These are phyloP conservation scores for Mimosa pudica DNA, from an alignment of 306 rosid species.

Conservation along the genomic window DNA sequence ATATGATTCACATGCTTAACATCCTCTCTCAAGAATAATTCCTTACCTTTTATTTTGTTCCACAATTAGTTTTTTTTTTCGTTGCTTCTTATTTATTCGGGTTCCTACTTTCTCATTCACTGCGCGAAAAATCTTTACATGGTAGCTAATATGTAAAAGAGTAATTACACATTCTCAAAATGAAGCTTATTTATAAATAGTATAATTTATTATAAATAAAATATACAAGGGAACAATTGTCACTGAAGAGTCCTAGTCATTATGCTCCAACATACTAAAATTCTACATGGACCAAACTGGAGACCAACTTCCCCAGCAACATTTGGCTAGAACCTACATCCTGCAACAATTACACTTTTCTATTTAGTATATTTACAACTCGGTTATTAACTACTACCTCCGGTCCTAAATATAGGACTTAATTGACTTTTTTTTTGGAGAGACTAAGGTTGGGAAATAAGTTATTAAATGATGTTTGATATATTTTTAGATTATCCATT, in stretches of 20 bases:
- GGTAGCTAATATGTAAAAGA: not conserved
- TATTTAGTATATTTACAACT: not conserved
- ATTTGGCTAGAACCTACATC: slow-evolving; percentile 24
- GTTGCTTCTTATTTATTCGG: not conserved
- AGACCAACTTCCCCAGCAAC: not conserved
- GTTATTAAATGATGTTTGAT: too few relatives aligned
- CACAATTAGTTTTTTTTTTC: not conserved
- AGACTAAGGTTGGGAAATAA: too few relatives aligned
- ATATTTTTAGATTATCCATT: too few relatives aligned
- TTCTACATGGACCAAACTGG: slow-evolving; percentile 29
- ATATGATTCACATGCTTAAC: not conserved
- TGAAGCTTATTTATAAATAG: too few relatives aligned
- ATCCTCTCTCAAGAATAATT: not conserved
- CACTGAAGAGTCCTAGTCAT: slow-evolving; percentile 26
- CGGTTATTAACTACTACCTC: not conserved
- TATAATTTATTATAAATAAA: not conserved
- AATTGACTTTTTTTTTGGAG: too few relatives aligned
- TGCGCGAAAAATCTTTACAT: too few relatives aligned
- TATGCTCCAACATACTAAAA: slow-evolving; percentile 8
- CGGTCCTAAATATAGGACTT: too few relatives aligned
- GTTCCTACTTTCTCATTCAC: not conserved
- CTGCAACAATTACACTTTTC: slow-evolving; percentile 31
- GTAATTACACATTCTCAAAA: too few relatives aligned
- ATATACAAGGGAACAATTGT: not conserved
- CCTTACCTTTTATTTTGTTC: not conserved